Evolutionary conservation across 2,329 filamentous ascomycete genomes (phyloP).

Genomic region (Penicillium sp.): DNA sequence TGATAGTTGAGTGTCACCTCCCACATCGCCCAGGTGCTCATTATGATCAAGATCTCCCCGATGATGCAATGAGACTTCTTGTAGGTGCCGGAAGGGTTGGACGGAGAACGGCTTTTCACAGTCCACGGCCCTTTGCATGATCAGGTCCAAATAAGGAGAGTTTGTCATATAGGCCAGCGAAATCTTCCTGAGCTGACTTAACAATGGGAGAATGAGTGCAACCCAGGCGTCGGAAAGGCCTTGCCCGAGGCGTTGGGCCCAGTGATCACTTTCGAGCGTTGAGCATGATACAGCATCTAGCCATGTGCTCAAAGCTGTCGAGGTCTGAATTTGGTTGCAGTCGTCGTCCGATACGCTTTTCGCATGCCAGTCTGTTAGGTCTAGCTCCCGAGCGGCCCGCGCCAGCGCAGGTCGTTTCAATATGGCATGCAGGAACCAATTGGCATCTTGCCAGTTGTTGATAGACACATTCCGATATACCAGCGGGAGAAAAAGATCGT

Average conservation of each 20-base stretch:
- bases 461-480: slow-evolving; percentile 23
- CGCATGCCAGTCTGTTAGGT: slow-evolving; percentile 23
- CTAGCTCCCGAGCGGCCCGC: slow-evolving; percentile 22
- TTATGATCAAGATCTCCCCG: slow-evolving; percentile 16
- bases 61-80: slow-evolving; percentile 22
- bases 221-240: slow-evolving; percentile 28
- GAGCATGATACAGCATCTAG: slow-evolving; percentile 15
- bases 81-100: slow-evolving; percentile 19
- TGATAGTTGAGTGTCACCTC: slow-evolving; percentile 3
- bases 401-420: slow-evolving; percentile 23
- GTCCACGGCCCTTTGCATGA: slow-evolving; percentile 20
- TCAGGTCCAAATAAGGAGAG: slow-evolving; percentile 21
- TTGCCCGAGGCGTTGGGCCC: slow-evolving; percentile 21
- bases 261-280: slow-evolving; percentile 19
- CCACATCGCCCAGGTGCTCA: slow-evolving; percentile 4
- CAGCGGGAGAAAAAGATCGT: slow-evolving; percentile 26
- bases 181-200: slow-evolving; percentile 23
- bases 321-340: not conserved
- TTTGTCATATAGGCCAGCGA: slow-evolving; percentile 20
- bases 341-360: slow-evolving; percentile 4
- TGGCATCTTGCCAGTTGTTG: slow-evolving; percentile 15
- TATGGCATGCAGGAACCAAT: slow-evolving; percentile 23
- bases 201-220: slow-evolving; percentile 25
- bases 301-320: slow-evolving; percentile 3
- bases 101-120: slow-evolving; percentile 18